Base-by-base conservation (phyloP, 768 basidiomycete genomes). In the Boletus reticuloceps region DNA sequence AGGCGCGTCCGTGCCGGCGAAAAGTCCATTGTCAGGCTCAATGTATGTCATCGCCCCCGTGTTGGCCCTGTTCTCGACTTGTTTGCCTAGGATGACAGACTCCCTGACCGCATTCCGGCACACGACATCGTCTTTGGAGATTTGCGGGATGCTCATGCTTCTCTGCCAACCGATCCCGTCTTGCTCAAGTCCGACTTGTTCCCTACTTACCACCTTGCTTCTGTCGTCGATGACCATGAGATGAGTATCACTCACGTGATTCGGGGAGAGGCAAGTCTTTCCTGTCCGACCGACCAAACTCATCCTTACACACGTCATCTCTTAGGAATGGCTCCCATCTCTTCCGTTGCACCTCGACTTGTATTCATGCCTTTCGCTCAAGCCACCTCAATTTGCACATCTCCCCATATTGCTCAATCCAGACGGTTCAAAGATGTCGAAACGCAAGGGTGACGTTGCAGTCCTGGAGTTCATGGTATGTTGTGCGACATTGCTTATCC, bases 181-280 rank as follows among this genome's bases (percentile, higher is more conserved):
- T 75, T 98, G 5, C 77, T 98, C 56, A 98, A 99, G 70, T 87
- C 90, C 1, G 97, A 99, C 68, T 75, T 83, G 2, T 96, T 89
- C 68, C 97, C 97, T 6, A 98, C 96, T 0, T 99, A 99, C 67
- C 97, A 98, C 60, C 81, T 99, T 6, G 96, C 97, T 0, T 94
- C 87, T 20, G 92, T 98, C 0, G 92, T 96, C 0, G 97, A 99
- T 61, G 97, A 99, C 72, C 85, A 94, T 63, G 84, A 87, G 63
- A 99, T 99, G 97, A 87, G 86, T 1, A 92, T 99, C 22, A 92
- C 94, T 0, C 97, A 98, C 72, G 95, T 98, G 6, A 73, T 98
- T 2, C 84, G 97, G 27, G 97, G 97, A 47, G 95, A 98, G 81
- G 94, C 87, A 53, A 29, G 77, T 59, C 19, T 42, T 29, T 20